phyloP scores from a whole-genome alignment of 345 rosid genomes.

The Populus pruinosa region DNA sequence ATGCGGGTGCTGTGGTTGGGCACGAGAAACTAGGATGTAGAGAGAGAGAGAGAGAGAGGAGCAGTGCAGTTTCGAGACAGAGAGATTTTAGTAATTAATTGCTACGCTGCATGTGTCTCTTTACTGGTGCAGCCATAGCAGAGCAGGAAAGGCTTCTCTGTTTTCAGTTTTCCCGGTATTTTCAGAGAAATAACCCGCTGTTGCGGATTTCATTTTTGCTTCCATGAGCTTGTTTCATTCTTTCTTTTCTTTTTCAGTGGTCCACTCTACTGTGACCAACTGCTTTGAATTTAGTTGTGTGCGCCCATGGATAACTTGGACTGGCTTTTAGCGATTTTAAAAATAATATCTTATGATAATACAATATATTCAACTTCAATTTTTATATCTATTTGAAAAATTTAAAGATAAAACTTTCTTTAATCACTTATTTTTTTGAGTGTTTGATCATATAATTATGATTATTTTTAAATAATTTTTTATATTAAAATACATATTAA shows the following conservation, averaged over 20 bases:
- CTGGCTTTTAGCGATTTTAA: too few relatives aligned
- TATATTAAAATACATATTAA: too few relatives aligned
- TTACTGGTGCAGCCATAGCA: neutral
- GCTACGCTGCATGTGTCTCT: neutral
- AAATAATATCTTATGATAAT: too few relatives aligned
- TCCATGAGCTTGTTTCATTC: neutral
- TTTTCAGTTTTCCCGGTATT: neutral
- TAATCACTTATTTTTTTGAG: too few relatives aligned
- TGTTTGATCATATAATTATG: too few relatives aligned
- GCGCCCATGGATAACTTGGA: neutral
- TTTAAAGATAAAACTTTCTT: too few relatives aligned
- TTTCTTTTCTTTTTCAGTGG: too few relatives aligned
- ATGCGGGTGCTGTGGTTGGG: constrained; percentile 11
- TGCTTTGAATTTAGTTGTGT: too few relatives aligned
- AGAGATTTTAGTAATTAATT: neutral
- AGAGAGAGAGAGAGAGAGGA: neutral
- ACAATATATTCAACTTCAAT: too few relatives aligned
- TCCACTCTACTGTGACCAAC: neutral
- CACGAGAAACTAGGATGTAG: constrained; percentile 18
- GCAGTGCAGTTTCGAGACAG: neutral
- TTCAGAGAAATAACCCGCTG: neutral
- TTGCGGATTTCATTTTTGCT: neutral
- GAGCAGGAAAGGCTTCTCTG: neutral
- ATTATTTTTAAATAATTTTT: too few relatives aligned
- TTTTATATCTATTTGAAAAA: too few relatives aligned